A percentile compares a stretch with the other conserved stretches of the same genome.
Evolutionary conservation across 2,329 filamentous ascomycete species (phyloP).

Genomic region (Hirsutella rhossiliensis): DNA sequence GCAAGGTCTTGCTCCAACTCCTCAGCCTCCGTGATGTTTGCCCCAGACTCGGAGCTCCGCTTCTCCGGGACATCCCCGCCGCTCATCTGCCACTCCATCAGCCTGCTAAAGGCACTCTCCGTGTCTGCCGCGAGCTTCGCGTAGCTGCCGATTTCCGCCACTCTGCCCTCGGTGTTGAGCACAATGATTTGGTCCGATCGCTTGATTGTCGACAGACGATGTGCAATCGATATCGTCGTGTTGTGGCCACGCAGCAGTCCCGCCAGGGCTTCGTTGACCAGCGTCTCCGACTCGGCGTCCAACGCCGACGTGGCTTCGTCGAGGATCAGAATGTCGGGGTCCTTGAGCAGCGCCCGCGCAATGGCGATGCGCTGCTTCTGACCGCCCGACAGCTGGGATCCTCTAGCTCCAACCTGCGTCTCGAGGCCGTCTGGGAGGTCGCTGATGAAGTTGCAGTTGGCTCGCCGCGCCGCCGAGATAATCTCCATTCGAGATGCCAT

Average conservation of each 20-base stretch:
- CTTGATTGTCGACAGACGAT: conserved; percentile 92
- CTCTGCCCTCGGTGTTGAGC: conserved; percentile 71
- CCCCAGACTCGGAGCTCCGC: conserved; percentile 16
- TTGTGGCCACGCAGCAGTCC: conserved; percentile 75
- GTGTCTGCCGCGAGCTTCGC: conserved; percentile 58
- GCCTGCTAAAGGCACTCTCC: conserved; percentile 76
- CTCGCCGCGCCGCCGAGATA: conserved; percentile 73
- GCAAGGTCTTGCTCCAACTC: conserved; percentile 34
- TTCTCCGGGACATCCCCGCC: conserved; percentile 54
- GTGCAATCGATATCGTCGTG: conserved; percentile 95
- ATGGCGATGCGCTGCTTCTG: conserved; percentile 98
- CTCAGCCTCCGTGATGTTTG: conserved; percentile 37
- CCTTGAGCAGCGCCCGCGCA: conserved; percentile 83
- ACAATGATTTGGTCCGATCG: conserved; percentile 91
- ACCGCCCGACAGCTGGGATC: conserved; percentile 86
- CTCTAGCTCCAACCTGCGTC: conserved; percentile 82
- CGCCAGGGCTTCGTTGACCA: conserved; percentile 83
- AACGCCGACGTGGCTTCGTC: conserved; percentile 94
- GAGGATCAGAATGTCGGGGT: conserved; percentile 91
- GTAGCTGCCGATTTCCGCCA: conserved; percentile 86
- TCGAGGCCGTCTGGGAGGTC: conserved; percentile 95
- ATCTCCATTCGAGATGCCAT: conserved; percentile 69
- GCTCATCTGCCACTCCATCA: conserved; percentile 99
- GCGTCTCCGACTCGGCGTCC: conserved; percentile 91
- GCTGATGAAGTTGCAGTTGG: conserved; percentile 92